These are phyloP conservation scores for Violaceomyces palustris DNA, from an alignment of 1,284 basidiomycete species.

Conservation along the genomic window DNA sequence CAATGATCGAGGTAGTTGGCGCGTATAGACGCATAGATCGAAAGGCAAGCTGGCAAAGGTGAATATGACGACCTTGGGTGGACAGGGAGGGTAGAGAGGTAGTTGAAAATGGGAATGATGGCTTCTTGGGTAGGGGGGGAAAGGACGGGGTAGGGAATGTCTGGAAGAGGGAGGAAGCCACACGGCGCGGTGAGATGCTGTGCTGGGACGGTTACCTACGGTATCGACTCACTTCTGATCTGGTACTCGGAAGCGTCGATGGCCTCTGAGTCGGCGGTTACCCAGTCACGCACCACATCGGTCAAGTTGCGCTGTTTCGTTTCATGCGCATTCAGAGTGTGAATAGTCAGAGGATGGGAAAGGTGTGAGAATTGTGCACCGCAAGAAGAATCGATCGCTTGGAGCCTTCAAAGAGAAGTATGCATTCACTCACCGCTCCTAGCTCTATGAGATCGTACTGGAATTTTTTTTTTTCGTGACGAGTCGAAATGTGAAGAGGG, in stretches of 20 bases:
- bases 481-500: too few relatives aligned
- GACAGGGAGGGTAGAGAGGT: constrained; percentile 29
- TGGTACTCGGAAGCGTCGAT: constrained; percentile 34
- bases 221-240: constrained; percentile 1
- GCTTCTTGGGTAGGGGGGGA: constrained; percentile 28
- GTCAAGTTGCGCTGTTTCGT: constrained; percentile 42
- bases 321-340: too few relatives aligned
- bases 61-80: constrained; percentile 32
- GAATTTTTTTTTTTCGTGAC: too few relatives aligned
- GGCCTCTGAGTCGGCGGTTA: constrained; percentile 33
- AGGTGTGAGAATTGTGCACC: too few relatives aligned
- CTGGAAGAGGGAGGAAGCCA: background rate
- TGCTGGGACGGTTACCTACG: background rate
- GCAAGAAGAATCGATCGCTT: too few relatives aligned
- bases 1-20: constrained; percentile 28
- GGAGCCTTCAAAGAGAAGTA: too few relatives aligned
- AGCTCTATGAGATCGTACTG: constrained; percentile 43
- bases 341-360: too few relatives aligned
- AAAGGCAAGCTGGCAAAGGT: constrained; percentile 29
- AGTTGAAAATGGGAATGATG: constrained; percentile 35
- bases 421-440: too few relatives aligned
- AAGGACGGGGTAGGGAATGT: constrained; percentile 18
- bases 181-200: background rate
- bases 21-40: constrained; percentile 21
- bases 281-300: constrained; percentile 41